These are phyloP conservation scores for Rosa rugosa DNA, from an alignment of 306 rosid species.

Conservation along the genomic window DNA sequence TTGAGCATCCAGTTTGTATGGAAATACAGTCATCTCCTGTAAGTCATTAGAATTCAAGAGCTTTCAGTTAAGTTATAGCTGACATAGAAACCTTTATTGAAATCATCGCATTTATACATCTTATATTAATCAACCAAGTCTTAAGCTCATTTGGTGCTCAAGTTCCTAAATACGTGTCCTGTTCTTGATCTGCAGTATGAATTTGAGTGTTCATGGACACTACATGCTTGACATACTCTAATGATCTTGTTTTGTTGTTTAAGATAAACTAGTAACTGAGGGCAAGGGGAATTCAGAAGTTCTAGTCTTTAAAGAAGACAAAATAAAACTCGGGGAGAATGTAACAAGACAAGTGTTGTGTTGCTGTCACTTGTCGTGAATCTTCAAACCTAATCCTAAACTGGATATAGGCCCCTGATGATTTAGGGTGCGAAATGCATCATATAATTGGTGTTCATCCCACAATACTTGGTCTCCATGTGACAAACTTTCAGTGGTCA, in stretches of 20 bases:
- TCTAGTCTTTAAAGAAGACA: slow-evolving; percentile 24
- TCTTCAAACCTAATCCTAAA: slow-evolving; percentile 25
- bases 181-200: neutral
- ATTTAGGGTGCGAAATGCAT: slow-evolving; percentile 27
- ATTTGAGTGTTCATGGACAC: neutral
- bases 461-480: slow-evolving; percentile 25
- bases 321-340: slow-evolving; percentile 17
- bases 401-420: slow-evolving; percentile 32
- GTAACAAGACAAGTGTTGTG: slow-evolving; percentile 5
- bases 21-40: slow-evolving; percentile 96
- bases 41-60: slow-evolving; percentile 3
- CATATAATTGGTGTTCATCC: slow-evolving; percentile 24
- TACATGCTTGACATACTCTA: neutral
- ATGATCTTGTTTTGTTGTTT: neutral
- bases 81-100: neutral
- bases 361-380: slow-evolving; percentile 11
- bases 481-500: slow-evolving; percentile 33
- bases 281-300: slow-evolving; percentile 18
- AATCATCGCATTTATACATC: neutral
- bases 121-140: neutral
- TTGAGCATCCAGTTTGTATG: slow-evolving; percentile 94
- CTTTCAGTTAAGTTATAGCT: neutral
- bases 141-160: neutral
- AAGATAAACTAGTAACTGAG: slow-evolving; percentile 6
- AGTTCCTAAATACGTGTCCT: neutral